A percentile compares a stretch with the other conserved stretches of the same genome.
phyloP scores from a whole-genome alignment of 2,329 filamentous ascomycete genomes.

The Monilinia polystroma region DNA sequence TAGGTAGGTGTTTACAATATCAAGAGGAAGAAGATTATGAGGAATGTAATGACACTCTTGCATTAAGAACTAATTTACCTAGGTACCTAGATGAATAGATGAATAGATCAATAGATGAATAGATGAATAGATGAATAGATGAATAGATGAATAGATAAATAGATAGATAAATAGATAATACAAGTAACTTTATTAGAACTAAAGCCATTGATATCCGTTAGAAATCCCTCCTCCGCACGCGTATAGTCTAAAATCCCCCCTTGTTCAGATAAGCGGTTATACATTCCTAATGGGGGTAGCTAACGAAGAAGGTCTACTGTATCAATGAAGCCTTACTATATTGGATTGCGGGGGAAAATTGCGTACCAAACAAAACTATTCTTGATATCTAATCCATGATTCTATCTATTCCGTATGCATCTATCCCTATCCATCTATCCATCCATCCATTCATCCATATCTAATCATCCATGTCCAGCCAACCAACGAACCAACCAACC shows the following conservation, averaged over 20 bases:
- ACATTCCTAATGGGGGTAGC: slow-evolving; percentile 28
- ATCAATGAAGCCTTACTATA: not conserved
- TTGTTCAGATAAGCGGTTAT: slow-evolving; percentile 29
- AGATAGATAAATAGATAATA: not conserved
- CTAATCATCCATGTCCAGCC: too few species aligned
- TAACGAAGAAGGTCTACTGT: not conserved
- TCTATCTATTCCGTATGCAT: too few species aligned
- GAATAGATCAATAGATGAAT: too few species aligned
- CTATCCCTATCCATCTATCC: too few species aligned
- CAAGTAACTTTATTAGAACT: not conserved
- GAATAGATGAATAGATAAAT: too few species aligned
- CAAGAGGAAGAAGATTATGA: slow-evolving; percentile 4
- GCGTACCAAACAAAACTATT: not conserved
- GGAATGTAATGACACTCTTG: not conserved
- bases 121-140: too few species aligned
- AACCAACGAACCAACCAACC: too few species aligned
- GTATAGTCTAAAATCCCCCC: not conserved
- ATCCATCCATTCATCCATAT: too few species aligned
- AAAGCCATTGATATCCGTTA: not conserved
- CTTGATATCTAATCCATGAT: too few species aligned
- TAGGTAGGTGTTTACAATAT: not conserved
- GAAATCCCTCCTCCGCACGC: not conserved
- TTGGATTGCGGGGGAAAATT: not conserved
- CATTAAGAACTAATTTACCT: slow-evolving; percentile 4
- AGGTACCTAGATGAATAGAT: too few species aligned